phyloP scores from a whole-genome alignment of 83 land plant species.

The Larix sibirica region DNA sequence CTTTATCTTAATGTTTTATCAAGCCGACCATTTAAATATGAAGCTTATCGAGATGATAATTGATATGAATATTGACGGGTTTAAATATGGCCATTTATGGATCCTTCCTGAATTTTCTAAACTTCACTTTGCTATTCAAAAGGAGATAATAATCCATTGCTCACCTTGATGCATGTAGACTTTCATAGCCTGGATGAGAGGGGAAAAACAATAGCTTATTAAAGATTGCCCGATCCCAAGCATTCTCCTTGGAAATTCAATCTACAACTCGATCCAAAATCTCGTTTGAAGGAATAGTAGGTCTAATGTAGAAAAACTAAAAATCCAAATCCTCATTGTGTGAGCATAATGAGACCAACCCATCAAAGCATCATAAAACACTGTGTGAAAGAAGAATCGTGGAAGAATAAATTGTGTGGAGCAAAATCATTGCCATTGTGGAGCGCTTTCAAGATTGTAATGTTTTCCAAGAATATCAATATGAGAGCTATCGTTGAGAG shows the following conservation, averaged over 20 bases:
- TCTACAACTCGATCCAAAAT: conserved; percentile 88
- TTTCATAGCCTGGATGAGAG: conserved; percentile 93
- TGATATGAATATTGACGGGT: conserved; percentile 91
- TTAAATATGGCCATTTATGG: conserved; percentile 51
- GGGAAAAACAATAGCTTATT: conserved; percentile 94
- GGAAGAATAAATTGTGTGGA: too few relatives aligned
- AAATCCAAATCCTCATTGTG: conserved; percentile 94
- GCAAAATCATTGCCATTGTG: too few relatives aligned
- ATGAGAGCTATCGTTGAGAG: too few relatives aligned
- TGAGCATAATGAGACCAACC: too few relatives aligned
- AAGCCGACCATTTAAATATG: too few relatives aligned
- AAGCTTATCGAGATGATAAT: conserved; percentile 96
- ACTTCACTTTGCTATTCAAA: conserved; percentile 93
- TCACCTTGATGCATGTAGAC: conserved; percentile 79
- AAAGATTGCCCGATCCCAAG: conserved; percentile 98
- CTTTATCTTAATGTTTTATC: too few relatives aligned
- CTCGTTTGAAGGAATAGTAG: conserved; percentile 28
- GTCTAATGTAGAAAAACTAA: conserved; percentile 89
- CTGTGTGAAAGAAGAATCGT: too few relatives aligned
- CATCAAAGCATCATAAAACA: conserved; percentile 38
- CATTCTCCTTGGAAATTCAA: conserved; percentile 63
- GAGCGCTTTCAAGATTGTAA: too few relatives aligned
- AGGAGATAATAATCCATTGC: conserved; percentile 83
- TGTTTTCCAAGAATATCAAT: too few relatives aligned
- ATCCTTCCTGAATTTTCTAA: conserved; percentile 79